Conservation (phyloP, 139 green algal genomes). For the Asterochloris sp. region DNA sequence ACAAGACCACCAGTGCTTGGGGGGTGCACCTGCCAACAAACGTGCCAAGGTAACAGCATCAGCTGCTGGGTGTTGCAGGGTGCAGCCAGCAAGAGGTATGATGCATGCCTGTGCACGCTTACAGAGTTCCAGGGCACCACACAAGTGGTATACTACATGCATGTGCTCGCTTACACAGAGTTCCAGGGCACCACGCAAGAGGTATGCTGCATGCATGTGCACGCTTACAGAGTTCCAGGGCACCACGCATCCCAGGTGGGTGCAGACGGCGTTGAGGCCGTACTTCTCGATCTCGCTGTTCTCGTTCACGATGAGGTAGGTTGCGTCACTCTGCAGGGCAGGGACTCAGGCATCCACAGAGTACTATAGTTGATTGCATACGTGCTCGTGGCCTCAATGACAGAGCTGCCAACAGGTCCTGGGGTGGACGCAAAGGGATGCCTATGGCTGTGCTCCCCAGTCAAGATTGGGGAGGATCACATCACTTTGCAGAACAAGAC, state of each 20-base stretch:
- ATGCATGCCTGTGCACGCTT: neutral
- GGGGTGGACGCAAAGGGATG: too few relatives aligned
- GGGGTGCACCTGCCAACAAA: too few relatives aligned
- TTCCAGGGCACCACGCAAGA: neutral
- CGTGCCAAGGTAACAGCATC: too few relatives aligned
- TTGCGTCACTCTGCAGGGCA: constrained; percentile 84
- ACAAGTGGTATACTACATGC: neutral
- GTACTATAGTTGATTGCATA: too few relatives aligned
- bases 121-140: neutral
- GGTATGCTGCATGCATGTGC: neutral
- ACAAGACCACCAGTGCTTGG: too few relatives aligned
- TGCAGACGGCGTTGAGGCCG: constrained; percentile 99
- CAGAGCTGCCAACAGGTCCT: too few relatives aligned
- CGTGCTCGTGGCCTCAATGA: too few relatives aligned
- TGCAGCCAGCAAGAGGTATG: neutral
- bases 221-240: constrained; percentile 85
- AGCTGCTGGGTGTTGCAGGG: neutral
- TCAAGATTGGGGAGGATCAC: too few relatives aligned
- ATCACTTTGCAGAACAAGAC: too few relatives aligned
- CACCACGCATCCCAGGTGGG: constrained; percentile 99
- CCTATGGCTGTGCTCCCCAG: too few relatives aligned
- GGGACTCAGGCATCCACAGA: too few relatives aligned
- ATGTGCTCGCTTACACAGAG: neutral
- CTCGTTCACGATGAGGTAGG: constrained; percentile 93
- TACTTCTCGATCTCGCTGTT: constrained; percentile 83